A percentile compares a stretch with the other conserved stretches of the same genome.
Conservation (phyloP, 441 rosid genomes). For the Brassica balearica region DNA sequence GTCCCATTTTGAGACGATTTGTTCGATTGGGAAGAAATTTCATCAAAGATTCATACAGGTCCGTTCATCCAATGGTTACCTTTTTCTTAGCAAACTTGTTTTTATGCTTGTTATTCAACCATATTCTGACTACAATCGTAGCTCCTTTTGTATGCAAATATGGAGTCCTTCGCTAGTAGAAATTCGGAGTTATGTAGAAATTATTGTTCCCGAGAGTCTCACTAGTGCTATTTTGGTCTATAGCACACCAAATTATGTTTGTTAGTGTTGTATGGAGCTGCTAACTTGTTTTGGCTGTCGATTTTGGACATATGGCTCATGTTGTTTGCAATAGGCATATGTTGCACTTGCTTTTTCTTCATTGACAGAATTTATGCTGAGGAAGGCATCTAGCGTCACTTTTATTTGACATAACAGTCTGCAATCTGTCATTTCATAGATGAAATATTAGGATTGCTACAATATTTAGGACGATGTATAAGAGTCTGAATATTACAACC, state of each 20-base stretch:
- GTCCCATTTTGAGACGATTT: constrained; percentile 93
- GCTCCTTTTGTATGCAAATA: too few relatives aligned
- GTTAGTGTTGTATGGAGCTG: background rate
- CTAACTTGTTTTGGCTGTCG: constrained; percentile 19
- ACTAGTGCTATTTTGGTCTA: background rate
- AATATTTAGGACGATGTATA: background rate
- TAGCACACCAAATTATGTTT: background rate
- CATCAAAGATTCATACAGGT: constrained; percentile 74
- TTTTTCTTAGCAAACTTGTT: constrained; percentile 12
- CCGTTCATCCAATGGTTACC: constrained; percentile 29
- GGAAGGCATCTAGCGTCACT: constrained; percentile 18
- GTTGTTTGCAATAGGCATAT: background rate
- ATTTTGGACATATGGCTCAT: background rate
- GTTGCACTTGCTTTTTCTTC: constrained; percentile 6
- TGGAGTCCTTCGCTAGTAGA: constrained; percentile 4
- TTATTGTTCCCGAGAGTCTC: background rate
- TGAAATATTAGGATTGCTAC: background rate
- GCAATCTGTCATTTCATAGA: background rate
- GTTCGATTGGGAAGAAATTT: constrained; percentile 72
- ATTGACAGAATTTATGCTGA: constrained; percentile 10
- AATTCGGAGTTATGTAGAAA: background rate
- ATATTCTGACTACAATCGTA: background rate
- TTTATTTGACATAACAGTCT: constrained; percentile 6
- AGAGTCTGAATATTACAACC: constrained; percentile 24
- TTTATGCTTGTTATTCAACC: constrained; percentile 1